Conservation (phyloP, 2,329 filamentous ascomycete genomes). For the Pseudocercospora pini-densiflorae region DNA sequence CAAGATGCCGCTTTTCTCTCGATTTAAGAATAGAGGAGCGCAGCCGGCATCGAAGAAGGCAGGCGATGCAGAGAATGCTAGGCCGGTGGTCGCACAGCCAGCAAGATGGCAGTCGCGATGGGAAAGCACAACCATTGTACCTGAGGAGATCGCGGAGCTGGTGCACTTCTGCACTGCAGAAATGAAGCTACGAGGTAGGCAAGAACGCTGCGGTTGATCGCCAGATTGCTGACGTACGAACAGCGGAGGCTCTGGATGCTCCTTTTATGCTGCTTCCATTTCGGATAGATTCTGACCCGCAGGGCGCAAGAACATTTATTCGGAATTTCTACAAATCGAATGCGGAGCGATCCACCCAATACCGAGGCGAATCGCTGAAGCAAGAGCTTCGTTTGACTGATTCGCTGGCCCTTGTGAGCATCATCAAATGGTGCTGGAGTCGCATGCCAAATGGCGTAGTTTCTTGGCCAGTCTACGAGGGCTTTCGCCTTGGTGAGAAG, state of each 20-base stretch:
- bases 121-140: conserved; percentile 77
- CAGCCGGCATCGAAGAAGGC: conserved; percentile 61
- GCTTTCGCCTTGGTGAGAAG: conserved; percentile 92
- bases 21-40: conserved; percentile 75
- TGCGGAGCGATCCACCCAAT: conserved; percentile 60
- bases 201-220: not conserved
- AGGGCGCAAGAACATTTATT: conserved; percentile 88
- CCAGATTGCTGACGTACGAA: conserved; percentile 14
- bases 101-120: conserved; percentile 81
- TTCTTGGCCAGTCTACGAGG: conserved; percentile 95
- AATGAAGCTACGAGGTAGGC: conserved; percentile 89
- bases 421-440: conserved; percentile 99
- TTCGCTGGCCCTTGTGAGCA: conserved; percentile 91
- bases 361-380: conserved; percentile 70
- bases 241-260: conserved; percentile 73
- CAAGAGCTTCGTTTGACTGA: conserved; percentile 93
- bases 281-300: conserved; percentile 85
- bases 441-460: conserved; percentile 88
- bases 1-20: conserved; percentile 63
- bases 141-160: conserved; percentile 89
- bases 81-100: conserved; percentile 65
- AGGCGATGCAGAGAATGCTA: conserved; percentile 39
- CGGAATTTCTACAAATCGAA: conserved; percentile 84
- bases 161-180: conserved; percentile 84
- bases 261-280: conserved; percentile 95